Conservation (phyloP, 345 rosid species). For the Gossypium ekmanianum region DNA sequence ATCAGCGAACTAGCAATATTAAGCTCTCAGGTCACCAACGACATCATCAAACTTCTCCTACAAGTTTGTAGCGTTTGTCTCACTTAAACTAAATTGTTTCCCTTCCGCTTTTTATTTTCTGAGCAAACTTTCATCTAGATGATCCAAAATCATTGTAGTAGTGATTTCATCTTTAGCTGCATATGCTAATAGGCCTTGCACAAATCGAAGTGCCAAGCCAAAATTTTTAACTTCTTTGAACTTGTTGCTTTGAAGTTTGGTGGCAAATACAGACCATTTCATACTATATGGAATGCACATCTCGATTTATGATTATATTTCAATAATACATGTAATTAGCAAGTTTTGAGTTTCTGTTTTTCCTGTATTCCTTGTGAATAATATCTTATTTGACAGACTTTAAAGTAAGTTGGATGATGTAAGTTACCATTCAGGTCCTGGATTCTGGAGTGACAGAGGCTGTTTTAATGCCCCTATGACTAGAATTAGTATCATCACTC, state of each 20-base stretch:
- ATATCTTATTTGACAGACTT: background rate
- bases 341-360: too few species aligned
- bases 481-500: constrained; percentile 41
- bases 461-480: constrained; percentile 64
- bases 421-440: constrained; percentile 39
- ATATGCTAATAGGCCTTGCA: background rate
- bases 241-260: background rate
- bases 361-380: background rate
- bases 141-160: background rate
- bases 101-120: background rate
- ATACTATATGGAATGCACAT: background rate
- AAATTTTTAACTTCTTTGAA: background rate
- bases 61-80: background rate
- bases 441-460: constrained; percentile 63
- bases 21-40: background rate
- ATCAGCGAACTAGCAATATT: background rate
- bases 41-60: background rate
- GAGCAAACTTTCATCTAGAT: background rate
- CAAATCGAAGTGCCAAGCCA: background rate
- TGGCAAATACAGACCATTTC: background rate
- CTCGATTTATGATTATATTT: background rate
- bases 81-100: background rate
- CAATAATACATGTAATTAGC: background rate
- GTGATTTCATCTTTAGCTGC: background rate
- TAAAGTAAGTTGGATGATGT: background rate